A percentile compares a stretch with the other conserved stretches of the same genome.
Conservation (phyloP, 441 rosid genomes). For the Jatropha multifida region DNA sequence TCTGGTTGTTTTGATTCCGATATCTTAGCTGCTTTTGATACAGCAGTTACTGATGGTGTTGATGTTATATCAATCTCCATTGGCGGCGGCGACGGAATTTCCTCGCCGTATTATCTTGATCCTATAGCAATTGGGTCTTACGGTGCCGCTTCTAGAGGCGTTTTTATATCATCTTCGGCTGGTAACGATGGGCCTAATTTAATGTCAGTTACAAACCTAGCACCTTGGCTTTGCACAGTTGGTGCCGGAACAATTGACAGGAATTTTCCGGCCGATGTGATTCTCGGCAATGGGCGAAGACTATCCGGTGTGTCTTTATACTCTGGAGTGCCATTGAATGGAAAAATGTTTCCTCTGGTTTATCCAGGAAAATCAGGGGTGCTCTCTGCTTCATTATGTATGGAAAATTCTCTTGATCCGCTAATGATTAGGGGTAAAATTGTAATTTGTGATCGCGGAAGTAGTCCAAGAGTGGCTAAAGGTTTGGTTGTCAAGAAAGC, state of each 20-base stretch:
- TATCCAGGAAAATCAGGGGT: conserved; percentile 69
- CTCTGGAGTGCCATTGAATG: conserved; percentile 51
- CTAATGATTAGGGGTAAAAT: conserved; percentile 58
- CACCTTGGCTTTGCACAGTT: conserved; percentile 69
- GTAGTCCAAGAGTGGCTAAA: conserved; percentile 68
- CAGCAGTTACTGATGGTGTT: conserved; percentile 64
- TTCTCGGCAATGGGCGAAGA: conserved; percentile 54
- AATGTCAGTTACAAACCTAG: conserved; percentile 70
- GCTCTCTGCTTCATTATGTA: conserved; percentile 61
- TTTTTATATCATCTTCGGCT: conserved; percentile 59
- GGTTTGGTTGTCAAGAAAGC: conserved; percentile 78
- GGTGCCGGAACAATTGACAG: conserved; percentile 71
- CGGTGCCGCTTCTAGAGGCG: conserved; percentile 57
- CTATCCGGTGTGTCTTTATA: conserved; percentile 67
- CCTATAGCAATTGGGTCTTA: conserved; percentile 73
- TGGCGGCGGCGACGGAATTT: conserved; percentile 70
- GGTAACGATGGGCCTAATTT: conserved; percentile 70
- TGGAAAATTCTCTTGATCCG: conserved; percentile 74
- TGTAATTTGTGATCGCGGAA: conserved; percentile 71
- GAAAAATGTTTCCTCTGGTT: conserved; percentile 62
- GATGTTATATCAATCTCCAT: conserved; percentile 70
- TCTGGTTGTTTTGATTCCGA: conserved; percentile 79
- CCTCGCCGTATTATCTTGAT: conserved; percentile 69
- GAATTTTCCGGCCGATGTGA: conserved; percentile 60
- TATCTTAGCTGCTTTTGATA: conserved; percentile 69